Evolutionary conservation across 495 filamentous ascomycete genomes (phyloP), one percentile per base, ranked within the genome.

Genomic region (Hyaloscypha finlandica): DNA sequence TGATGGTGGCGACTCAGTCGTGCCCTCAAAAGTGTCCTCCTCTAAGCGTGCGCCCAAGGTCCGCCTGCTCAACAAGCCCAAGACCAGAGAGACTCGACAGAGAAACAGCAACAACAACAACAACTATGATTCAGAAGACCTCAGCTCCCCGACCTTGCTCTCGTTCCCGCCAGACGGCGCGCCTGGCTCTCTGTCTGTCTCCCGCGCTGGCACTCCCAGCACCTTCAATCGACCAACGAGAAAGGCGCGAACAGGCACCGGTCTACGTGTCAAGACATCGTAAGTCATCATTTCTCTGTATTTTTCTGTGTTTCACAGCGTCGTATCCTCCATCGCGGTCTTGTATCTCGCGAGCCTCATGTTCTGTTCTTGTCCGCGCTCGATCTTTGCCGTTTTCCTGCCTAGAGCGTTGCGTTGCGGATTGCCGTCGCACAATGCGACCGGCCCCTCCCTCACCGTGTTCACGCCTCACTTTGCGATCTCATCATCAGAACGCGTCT

Each of bases 201-300:
- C 85, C 20, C 81, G 86, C 70, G 85, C 85, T 12, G 81, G 78
- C 32, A 89, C 86, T 19, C 86, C 86, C 11, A 77, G 68, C 31
- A 78, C 76, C 19, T 73, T 79, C 39, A 72, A 69, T 51, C 82
- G 83, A 48, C 79, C 86, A 39, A 74, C 78, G 65, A 88, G 88
- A 77, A 86, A 81, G 70, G 70, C 76, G 20, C 83, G 84, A 69
- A 83, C 80, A 57, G 72, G 85, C 65, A 83, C 79, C 52, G 72
- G 85, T 63, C 80, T 88, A 64, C 84, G 87, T 55, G 83, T 89
- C 66, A 91, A 90, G 79, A 87, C 80, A 70, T 91, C 88, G 88
- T 91, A 80, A 86, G 88, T 88, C 55, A 66, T 70, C 59, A 63
- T 45, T 52, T 37, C 42, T 60, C 65, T 56, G 11, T n/a, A 63